Evolutionary conservation across 495 filamentous ascomycete genomes (phyloP).

Genomic region (Oidiodendron maius): DNA sequence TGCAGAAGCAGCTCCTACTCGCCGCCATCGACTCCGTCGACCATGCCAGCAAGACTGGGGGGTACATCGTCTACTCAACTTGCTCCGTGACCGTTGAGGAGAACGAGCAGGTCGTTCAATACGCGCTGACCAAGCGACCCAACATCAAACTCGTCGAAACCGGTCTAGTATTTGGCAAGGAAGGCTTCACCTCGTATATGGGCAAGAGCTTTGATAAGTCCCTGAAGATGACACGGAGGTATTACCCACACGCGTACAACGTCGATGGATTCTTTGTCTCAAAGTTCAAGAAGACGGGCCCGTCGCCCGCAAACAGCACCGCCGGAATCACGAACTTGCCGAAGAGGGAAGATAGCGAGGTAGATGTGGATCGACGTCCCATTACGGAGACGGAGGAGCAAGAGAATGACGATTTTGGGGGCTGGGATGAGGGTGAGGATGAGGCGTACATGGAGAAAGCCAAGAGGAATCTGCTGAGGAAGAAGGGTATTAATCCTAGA

Average conservation of each 20-base stretch:
- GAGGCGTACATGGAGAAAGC: conserved; percentile 72
- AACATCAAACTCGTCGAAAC: conserved; percentile 94
- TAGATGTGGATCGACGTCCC: conserved; percentile 45
- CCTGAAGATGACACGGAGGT: conserved; percentile 80
- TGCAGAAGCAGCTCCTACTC: conserved; percentile 89
- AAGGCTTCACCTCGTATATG: conserved; percentile 82
- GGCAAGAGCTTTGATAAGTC: conserved; percentile 83
- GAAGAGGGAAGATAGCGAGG: conserved; percentile 28
- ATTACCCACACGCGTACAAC: conserved; percentile 93
- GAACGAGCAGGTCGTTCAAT: conserved; percentile 91
- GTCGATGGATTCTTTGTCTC: conserved; percentile 98
- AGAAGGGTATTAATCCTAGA: conserved; percentile 46
- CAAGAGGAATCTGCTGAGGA: conserved; percentile 51
- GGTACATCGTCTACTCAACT: conserved; percentile 91
- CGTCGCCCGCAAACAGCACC: conserved; percentile 45
- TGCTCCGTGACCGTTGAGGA: conserved; percentile 89
- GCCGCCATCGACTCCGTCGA: conserved; percentile 93
- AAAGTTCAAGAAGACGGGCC: conserved; percentile 90
- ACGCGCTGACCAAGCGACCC: conserved; percentile 81
- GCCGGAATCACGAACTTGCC: conserved; percentile 10
- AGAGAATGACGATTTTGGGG: conserved; percentile 62
- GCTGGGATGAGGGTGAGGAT: conserved; percentile 83
- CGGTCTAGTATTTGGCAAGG: conserved; percentile 84
- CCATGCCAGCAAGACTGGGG: conserved; percentile 77
- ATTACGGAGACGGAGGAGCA: conserved; percentile 38